Conservation (phyloP, 768 basidiomycete genomes). For the Hygrophorus russula region DNA sequence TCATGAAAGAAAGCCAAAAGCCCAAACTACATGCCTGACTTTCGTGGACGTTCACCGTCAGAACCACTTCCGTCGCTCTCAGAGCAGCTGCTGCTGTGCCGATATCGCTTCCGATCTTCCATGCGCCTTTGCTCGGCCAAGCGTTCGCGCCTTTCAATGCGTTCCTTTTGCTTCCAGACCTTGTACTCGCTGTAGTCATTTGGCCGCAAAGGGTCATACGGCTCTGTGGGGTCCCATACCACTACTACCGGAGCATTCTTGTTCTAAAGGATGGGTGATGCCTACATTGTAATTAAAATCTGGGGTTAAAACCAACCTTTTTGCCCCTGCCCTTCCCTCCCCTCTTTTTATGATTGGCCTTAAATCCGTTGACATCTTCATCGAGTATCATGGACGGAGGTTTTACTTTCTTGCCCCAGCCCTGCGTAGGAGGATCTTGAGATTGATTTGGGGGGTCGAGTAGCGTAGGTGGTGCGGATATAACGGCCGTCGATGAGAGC, state of each 20-base stretch:
- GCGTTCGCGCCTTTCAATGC: constrained; percentile 61
- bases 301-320: constrained; percentile 34
- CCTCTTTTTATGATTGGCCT: constrained; percentile 42
- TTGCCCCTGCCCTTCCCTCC: constrained; percentile 46
- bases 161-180: constrained; percentile 64
- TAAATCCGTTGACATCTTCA: constrained; percentile 82
- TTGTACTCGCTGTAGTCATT: constrained; percentile 90
- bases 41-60: constrained; percentile 57
- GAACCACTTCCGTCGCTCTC: constrained; percentile 54
- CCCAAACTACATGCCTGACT: constrained; percentile 40
- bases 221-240: constrained; percentile 71
- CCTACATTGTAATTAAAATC: background rate
- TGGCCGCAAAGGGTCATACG: constrained; percentile 72
- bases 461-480: constrained; percentile 60
- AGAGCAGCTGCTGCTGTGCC: constrained; percentile 49
- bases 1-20: constrained; percentile 1
- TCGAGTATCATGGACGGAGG: constrained; percentile 87
- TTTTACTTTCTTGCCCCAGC: constrained; percentile 85
- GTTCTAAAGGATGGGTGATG: constrained; percentile 29
- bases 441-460: constrained; percentile 25
- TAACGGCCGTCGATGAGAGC: constrained; percentile 48
- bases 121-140: constrained; percentile 46
- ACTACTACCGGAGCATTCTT: constrained; percentile 41
- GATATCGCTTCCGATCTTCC: constrained; percentile 46
- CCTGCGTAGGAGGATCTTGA: constrained; percentile 33